A percentile compares a stretch with the other conserved stretches of the same genome.
These are phyloP conservation scores for Cystoisospora suis DNA, from an alignment of 169 alveolate species.

Conservation along the genomic window DNA sequence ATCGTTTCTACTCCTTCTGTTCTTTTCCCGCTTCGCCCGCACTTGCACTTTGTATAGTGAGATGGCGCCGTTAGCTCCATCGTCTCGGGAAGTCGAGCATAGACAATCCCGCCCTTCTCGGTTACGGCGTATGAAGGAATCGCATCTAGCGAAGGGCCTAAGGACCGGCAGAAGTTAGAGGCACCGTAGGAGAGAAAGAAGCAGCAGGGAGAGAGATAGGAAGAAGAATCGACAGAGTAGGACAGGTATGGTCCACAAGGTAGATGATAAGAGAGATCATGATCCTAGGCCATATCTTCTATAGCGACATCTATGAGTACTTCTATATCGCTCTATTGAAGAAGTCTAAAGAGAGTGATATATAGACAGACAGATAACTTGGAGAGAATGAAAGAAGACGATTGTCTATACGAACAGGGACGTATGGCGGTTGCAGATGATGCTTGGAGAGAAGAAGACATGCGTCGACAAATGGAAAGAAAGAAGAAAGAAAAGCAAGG, in stretches of 20 bases:
- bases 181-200: background rate
- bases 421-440: background rate
- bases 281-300: no score
- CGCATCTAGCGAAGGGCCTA: constrained; percentile 54
- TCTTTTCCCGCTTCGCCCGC: background rate
- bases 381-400: background rate
- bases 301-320: no score
- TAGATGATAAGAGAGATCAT: no score
- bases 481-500: no score
- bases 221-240: background rate
- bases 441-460: background rate
- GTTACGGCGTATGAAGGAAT: constrained; percentile 54
- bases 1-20: constrained; percentile 71
- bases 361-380: background rate
- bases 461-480: background rate
- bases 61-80: background rate
- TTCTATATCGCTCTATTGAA: no score
- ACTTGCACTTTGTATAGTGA: background rate
- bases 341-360: background rate
- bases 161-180: background rate
- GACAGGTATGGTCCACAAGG: no score
- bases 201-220: background rate
- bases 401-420: background rate
- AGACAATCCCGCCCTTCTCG: constrained; percentile 34
- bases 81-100: constrained; percentile 40